A percentile compares a stretch with the other conserved stretches of the same genome.
Conservation (phyloP, 257 asterid genomes). For the Eucommia ulmoides region DNA sequence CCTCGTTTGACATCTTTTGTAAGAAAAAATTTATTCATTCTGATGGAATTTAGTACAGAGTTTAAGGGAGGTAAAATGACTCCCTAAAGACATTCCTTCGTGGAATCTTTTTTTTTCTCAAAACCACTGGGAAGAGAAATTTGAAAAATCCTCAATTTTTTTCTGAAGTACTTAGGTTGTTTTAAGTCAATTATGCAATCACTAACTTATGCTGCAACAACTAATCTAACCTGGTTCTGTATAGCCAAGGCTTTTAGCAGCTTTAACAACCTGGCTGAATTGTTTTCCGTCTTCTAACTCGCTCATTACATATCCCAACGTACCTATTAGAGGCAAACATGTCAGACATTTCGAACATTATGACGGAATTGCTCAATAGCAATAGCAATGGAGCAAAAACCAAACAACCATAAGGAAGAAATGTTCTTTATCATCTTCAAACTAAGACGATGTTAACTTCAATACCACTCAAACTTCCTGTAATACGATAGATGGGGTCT, state of each 20-base stretch:
- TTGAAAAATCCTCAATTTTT: too few species aligned
- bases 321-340: constrained; percentile 39
- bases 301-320: constrained; percentile 93
- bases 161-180: too few species aligned
- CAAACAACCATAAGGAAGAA: neutral
- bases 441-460: neutral
- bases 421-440: neutral
- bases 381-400: too few species aligned
- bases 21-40: too few species aligned
- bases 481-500: constrained; percentile 53
- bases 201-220: constrained; percentile 5
- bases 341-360: neutral
- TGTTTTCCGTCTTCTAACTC: constrained; percentile 83
- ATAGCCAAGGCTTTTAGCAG: constrained; percentile 82
- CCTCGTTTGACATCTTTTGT: too few species aligned
- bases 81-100: too few species aligned
- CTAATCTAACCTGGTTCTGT: constrained; percentile 78
- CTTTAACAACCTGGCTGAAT: constrained; percentile 73
- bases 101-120: too few species aligned
- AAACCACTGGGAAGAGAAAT: too few species aligned
- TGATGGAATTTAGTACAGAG: too few species aligned
- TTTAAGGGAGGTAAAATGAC: too few species aligned
- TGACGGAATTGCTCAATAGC: too few species aligned
- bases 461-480: constrained; percentile 91
- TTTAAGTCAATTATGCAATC: too few species aligned